Evolutionary conservation across 2,329 filamentous ascomycete genomes (phyloP), one percentile per base, ranked within the genome.

Genomic region (Microdochium nivale): DNA sequence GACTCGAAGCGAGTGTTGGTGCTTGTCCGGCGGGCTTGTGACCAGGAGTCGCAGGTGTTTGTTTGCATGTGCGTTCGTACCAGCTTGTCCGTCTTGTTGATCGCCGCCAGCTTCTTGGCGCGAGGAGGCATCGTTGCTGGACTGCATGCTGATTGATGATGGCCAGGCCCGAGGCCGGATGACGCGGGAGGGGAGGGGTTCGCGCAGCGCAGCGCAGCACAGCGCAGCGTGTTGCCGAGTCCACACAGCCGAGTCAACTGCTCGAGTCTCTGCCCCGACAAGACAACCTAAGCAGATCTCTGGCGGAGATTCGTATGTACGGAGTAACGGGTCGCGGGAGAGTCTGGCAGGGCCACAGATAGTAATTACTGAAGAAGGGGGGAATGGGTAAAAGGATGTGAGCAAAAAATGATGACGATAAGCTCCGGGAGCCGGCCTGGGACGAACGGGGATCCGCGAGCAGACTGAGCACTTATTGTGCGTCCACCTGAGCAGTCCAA

Each of bases 321-420:
- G n/a, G n/a, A n/a, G n/a, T n/a, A n/a, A n/a, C n/a, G 27, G 40
- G 19, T 44, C 10, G 40, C 40, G 8, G 40, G 7, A 19, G 23
- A 19, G 16, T 24, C 14, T 44, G 40, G 19, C 40, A 21, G 40
- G 5, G 19, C 27, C 11, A 5, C 11, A 5, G 21, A 19, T 7
- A 11, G 40, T 24, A 19, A n/a, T n/a, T n/a, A n/a, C n/a, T n/a
- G n/a, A 7, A 23, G 40, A 23, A 7, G 40, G 13, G 9, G 40
- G 40, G 40, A 11, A 13, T 8, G 35, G 19, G 16, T 7, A 23
- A 44, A 19, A 19, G 40, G 40, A 44, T 19, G 19, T 19, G 40
- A 44, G 40, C 40, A 44, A 44, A 44, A 44, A 44, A 44, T 44
- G 40, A 44, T 44, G 40, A 44, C 40, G 40, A 44, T 23, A 19